A percentile compares a stretch with the other conserved stretches of the same genome.
These are phyloP conservation scores for Colletotrichum liaoningense DNA, from an alignment of 2,329 filamentous ascomycete species.

Conservation along the genomic window DNA sequence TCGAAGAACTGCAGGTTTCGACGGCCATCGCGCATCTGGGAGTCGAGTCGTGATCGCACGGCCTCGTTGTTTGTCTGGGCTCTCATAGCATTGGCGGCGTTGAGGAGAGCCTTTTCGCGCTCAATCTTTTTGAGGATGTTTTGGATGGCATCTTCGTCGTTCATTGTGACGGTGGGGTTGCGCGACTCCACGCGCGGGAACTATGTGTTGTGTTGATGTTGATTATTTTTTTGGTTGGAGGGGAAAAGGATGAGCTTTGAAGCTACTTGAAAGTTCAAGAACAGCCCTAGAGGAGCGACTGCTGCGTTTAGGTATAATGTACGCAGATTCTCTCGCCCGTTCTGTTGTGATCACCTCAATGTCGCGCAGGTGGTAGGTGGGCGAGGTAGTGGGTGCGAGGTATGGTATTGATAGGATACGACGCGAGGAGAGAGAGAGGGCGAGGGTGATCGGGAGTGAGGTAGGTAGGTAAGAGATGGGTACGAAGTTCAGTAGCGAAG, in stretches of 20 bases:
- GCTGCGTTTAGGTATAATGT: neutral
- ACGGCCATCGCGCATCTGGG: constrained; percentile 92
- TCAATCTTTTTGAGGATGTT: constrained; percentile 98
- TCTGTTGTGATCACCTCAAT: neutral
- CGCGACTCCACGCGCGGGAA: constrained; percentile 50
- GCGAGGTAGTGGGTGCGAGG: neutral
- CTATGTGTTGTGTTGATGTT: neutral
- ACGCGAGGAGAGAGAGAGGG: neutral
- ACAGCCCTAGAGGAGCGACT: neutral
- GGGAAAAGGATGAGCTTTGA: neutral
- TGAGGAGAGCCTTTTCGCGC: constrained; percentile 94
- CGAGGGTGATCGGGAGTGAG: neutral
- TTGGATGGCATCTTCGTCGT: constrained; percentile 74
- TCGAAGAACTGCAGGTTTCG: constrained; percentile 97
- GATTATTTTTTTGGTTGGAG: constrained; percentile 2
- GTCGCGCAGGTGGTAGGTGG: neutral
- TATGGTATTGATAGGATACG: neutral
- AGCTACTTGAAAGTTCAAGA: neutral
- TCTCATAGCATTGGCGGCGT: constrained; percentile 93
- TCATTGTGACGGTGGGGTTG: constrained; percentile 62
- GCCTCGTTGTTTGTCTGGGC: constrained; percentile 94
- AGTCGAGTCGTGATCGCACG: constrained; percentile 90
- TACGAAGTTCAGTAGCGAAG: neutral
- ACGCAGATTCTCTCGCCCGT: neutral
- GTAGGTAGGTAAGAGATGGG: neutral